Evolutionary conservation across 164 flowering plant genomes (phyloP).

Genomic region (Aristolochia fimbriata): DNA sequence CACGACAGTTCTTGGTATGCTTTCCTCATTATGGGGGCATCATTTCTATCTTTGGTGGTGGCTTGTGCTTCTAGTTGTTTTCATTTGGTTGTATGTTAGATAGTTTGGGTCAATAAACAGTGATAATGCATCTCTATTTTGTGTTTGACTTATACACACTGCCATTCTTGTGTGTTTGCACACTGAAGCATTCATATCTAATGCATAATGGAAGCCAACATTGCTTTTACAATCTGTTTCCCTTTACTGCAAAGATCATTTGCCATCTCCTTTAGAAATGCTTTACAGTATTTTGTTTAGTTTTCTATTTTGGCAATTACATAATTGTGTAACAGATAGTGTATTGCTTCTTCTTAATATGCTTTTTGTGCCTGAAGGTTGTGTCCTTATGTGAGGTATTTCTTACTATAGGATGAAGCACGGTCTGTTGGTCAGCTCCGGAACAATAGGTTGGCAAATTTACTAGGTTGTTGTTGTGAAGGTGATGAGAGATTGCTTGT

Average conservation of each 20-base stretch:
- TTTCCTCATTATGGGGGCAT: neutral
- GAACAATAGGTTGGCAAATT: slow-evolving; percentile 66
- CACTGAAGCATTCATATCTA: too few species aligned
- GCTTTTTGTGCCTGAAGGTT: neutral
- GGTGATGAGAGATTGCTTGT: slow-evolving; percentile 86
- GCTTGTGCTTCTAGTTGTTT: neutral
- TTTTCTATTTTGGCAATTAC: too few species aligned
- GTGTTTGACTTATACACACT: too few species aligned
- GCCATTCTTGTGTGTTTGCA: too few species aligned
- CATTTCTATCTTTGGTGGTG: neutral
- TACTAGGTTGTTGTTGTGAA: slow-evolving; percentile 87
- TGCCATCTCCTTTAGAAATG: too few species aligned
- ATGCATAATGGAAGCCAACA: too few species aligned
- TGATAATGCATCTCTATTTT: too few species aligned
- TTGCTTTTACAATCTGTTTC: too few species aligned
- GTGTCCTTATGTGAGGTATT: neutral
- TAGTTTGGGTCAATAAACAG: too few species aligned
- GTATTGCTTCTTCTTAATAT: neutral
- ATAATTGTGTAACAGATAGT: too few species aligned
- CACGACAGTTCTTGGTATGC: slow-evolving; percentile 75
- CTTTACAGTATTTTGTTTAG: too few species aligned
- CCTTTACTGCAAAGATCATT: too few species aligned
- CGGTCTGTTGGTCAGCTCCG: slow-evolving; percentile 84
- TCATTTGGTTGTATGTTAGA: neutral
- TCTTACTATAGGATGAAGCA: slow-evolving; percentile 68